Evolutionary conservation across 2,329 filamentous ascomycete genomes (phyloP).

Genomic region (Talaromyces sp.): DNA sequence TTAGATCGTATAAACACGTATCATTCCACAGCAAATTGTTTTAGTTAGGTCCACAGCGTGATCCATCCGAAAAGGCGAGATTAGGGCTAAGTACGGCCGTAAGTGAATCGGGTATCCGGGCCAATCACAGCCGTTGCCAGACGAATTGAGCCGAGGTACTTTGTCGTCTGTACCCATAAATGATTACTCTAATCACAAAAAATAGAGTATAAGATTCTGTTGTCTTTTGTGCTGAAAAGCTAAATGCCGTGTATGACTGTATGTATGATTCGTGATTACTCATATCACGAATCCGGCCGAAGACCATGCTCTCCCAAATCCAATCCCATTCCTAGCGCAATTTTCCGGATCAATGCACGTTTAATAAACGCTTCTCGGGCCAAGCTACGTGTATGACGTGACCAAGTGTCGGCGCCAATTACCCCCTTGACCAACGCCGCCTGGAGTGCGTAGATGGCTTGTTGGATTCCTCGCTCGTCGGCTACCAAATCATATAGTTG

Average conservation of each 20-base stretch:
- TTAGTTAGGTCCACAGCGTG: background rate
- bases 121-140: background rate
- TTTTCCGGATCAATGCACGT: slow-evolving; percentile 47
- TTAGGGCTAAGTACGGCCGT: slow-evolving; percentile 7
- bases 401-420: slow-evolving; percentile 49
- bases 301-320: slow-evolving; percentile 24
- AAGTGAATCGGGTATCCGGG: background rate
- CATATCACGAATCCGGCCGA: background rate
- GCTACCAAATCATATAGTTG: slow-evolving; percentile 88
- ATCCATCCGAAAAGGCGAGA: background rate
- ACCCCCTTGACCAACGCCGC: slow-evolving; percentile 46
- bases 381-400: slow-evolving; percentile 46
- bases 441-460: slow-evolving; percentile 71
- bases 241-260: background rate
- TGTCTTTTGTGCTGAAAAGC: background rate
- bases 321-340: slow-evolving; percentile 47
- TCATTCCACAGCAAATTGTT: background rate
- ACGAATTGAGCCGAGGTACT: background rate
- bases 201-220: background rate
- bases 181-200: background rate
- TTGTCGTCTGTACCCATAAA: background rate
- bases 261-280: background rate
- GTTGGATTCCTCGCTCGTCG: slow-evolving; percentile 81
- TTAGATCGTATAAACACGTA: background rate
- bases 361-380: slow-evolving; percentile 51